These are phyloP conservation scores for Erodium chrysanthum DNA, from an alignment of 441 rosid genomes.

Conservation along the genomic window DNA sequence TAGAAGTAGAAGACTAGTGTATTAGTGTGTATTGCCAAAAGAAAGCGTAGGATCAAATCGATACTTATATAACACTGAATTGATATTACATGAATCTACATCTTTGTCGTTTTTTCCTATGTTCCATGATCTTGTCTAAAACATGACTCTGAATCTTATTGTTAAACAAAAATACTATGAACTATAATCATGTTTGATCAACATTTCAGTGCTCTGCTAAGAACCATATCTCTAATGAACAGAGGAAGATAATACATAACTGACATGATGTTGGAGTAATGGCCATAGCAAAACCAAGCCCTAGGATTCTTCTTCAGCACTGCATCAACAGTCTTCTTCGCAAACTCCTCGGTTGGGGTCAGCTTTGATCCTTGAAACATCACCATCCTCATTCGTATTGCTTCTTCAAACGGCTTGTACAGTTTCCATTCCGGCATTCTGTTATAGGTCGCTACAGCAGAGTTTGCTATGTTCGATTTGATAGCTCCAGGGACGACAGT, in stretches of 20 bases:
- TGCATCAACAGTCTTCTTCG: neutral
- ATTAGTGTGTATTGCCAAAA: too few relatives aligned
- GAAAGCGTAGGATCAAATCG: neutral
- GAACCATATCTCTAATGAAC: neutral
- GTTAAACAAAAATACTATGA: too few relatives aligned
- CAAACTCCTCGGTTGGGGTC: slow-evolving; percentile 34
- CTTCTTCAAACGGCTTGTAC: slow-evolving; percentile 55
- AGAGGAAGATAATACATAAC: neutral
- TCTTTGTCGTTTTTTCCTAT: neutral
- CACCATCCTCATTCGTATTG: slow-evolving; percentile 44
- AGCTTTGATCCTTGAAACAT: slow-evolving; percentile 45
- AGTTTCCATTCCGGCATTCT: slow-evolving; percentile 67
- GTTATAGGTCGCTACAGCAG: slow-evolving; percentile 43
- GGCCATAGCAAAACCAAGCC: neutral
- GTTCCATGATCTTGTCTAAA: neutral
- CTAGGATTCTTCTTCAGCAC: neutral
- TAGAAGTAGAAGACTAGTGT: too few relatives aligned
- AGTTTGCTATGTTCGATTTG: slow-evolving; percentile 58
- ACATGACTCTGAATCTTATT: too few relatives aligned
- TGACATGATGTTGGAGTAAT: neutral
- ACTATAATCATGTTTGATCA: neutral
- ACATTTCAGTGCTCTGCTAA: neutral
- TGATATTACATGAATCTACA: neutral
- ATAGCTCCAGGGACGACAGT: slow-evolving; percentile 72
- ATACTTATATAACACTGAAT: neutral